Evolutionary conservation across 306 rosid genomes (phyloP).

Genomic region (Begonia peltatifolia): DNA sequence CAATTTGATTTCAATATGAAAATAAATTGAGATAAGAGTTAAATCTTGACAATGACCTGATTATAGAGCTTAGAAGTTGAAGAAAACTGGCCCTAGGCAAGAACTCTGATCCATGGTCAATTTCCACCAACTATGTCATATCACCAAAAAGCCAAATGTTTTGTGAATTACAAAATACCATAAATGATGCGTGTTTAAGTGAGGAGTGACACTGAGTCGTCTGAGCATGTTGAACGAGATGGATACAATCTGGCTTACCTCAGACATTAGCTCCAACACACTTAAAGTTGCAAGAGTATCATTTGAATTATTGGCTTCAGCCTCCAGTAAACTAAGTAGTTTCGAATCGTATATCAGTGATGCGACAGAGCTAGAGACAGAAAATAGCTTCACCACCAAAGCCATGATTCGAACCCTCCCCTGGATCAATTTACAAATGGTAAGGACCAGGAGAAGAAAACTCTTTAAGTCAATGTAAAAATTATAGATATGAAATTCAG

Average conservation of each 20-base stretch:
- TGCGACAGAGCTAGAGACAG: slow-evolving; percentile 61
- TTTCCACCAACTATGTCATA: slow-evolving; percentile 62
- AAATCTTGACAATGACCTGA: slow-evolving; percentile 29
- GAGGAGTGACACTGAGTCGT: slow-evolving; percentile 1
- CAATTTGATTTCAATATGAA: not conserved
- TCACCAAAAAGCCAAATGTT: slow-evolving; percentile 5
- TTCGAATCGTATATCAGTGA: slow-evolving; percentile 44
- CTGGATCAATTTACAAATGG: slow-evolving; percentile 21
- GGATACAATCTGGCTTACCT: slow-evolving; percentile 35
- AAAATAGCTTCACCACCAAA: slow-evolving; percentile 76
- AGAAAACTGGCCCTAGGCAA: slow-evolving; percentile 54
- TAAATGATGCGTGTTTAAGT: too few relatives aligned
- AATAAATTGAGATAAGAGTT: too few relatives aligned
- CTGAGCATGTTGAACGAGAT: slow-evolving; percentile 2
- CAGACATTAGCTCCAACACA: slow-evolving; percentile 83
- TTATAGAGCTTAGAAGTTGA: slow-evolving; percentile 59
- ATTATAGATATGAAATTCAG: too few relatives aligned
- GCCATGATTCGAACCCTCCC: slow-evolving; percentile 86
- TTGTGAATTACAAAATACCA: too few relatives aligned
- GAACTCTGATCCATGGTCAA: slow-evolving; percentile 64
- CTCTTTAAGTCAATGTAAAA: not conserved
- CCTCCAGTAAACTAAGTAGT: slow-evolving; percentile 57
- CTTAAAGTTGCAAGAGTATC: slow-evolving; percentile 72
- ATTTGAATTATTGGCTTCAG: slow-evolving; percentile 44
- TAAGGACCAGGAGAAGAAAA: slow-evolving; percentile 8